Base-by-base conservation (phyloP, 2,329 filamentous ascomycete species). In the Monosporascus sp. region DNA sequence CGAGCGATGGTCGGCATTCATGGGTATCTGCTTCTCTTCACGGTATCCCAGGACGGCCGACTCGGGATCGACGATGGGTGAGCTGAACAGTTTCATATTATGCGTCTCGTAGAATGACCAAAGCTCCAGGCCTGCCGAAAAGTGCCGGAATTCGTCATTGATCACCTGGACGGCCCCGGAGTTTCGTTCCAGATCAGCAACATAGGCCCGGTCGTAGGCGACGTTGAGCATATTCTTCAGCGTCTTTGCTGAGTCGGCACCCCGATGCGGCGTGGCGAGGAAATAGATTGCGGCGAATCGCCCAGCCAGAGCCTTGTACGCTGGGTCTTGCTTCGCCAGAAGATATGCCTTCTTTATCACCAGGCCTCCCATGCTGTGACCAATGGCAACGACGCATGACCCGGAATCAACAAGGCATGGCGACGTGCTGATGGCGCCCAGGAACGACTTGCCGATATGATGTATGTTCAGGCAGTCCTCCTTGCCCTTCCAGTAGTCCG, bases 351-450 rank as follows among this genome's bases (percentile, higher is more conserved):
- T 65, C 50, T 73, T 73, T 24, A 66, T 61, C 1, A 72, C 65
- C 1, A 72, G 57, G 1, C 70, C 70, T 6, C 71, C 71, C 68
- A 74, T 71, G 51, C 67, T 70, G 46, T 74, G 71, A 24, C 22
- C 22, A 24, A 24, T 24, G 22, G 22, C 22, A 24, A 24, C 22
- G 22, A 24, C 5, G 22, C 5, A 24, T 24, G 22, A 24, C 22
- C 22, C 22, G 22, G 22, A 24, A 24, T 24, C 22, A 5, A 24
- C 22, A 24, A 24, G 22, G 22, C 22, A 24, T 5, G 22, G 22
- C 22, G 22, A 24, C 22, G 22, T 24, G 22, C 22, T 24, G 22
- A 24, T 24, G 22, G 22, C 22, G 22, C 22, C 22, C 22, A 24
- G 22, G 22, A 24, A 24, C 3, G 22, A 24, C 22, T 24, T 24